Conservation (phyloP, 2,329 filamentous ascomycete species). For the Exophiala spinifera region DNA sequence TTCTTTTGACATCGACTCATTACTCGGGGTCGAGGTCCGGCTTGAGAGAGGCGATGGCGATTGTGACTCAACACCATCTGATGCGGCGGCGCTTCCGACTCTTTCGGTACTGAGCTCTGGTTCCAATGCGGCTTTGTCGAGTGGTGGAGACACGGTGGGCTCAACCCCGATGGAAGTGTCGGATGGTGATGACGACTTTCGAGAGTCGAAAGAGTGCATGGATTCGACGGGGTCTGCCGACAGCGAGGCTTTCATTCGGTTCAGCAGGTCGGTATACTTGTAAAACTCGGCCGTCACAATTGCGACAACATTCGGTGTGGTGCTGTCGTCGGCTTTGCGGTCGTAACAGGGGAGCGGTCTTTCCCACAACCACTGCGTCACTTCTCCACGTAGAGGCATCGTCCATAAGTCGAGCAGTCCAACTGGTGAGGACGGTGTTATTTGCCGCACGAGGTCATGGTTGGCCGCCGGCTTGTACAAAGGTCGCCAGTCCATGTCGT, state of each 20-base stretch:
- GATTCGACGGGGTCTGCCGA: conserved; percentile 52
- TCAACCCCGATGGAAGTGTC: background rate
- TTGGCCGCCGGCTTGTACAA: conserved; percentile 59
- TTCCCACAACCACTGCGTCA: conserved; percentile 63
- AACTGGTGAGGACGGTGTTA: conserved; percentile 64
- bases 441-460: conserved; percentile 60
- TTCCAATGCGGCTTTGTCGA: background rate
- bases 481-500: conserved; percentile 43
- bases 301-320: conserved; percentile 56
- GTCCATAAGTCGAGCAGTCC: conserved; percentile 80
- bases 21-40: conserved; percentile 12
- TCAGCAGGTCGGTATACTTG: conserved; percentile 72
- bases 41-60: conserved; percentile 13
- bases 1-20: background rate
- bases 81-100: background rate
- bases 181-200: background rate
- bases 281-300: conserved; percentile 74
- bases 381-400: conserved; percentile 64
- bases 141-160: background rate
- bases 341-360: conserved; percentile 69
- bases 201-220: conserved; percentile 15
- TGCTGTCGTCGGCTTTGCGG: conserved; percentile 41
- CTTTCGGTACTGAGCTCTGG: background rate
- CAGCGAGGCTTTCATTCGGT: conserved; percentile 64
- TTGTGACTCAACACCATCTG: conserved; percentile 6